These are phyloP conservation scores for Mortierella sp. DNA, from an alignment of 371 early-diverging fungal species.

Conservation along the genomic window DNA sequence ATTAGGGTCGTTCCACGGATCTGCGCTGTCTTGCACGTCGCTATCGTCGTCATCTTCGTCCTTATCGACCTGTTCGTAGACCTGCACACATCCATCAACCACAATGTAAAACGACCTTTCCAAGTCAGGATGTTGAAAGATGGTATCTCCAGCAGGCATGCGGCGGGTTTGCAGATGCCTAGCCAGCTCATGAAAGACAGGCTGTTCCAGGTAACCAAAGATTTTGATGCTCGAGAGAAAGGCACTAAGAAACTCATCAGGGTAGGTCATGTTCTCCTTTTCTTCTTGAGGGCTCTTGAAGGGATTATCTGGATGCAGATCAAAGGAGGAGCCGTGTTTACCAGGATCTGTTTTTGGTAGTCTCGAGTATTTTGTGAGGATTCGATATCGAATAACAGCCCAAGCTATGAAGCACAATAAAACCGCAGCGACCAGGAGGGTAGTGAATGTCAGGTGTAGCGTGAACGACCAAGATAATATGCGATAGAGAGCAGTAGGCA, in stretches of 20 bases:
- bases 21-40: conserved; percentile 31
- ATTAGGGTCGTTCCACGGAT: conserved; percentile 53
- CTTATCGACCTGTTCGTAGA: conserved; percentile 72
- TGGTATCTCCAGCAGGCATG: conserved; percentile 87
- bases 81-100: conserved; percentile 93
- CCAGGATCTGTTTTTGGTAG: conserved; percentile 62
- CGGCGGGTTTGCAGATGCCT: conserved; percentile 89
- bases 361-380: conserved; percentile 86
- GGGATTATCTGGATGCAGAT: conserved; percentile 83
- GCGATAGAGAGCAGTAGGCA: conserved; percentile 69
- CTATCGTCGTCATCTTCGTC: conserved; percentile 49
- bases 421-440: conserved; percentile 62
- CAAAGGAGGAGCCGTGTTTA: conserved; percentile 74
- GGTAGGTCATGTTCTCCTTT: conserved; percentile 64
- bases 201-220: conserved; percentile 97
- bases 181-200: conserved; percentile 95
- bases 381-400: conserved; percentile 76
- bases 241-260: conserved; percentile 87
- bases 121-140: conserved; percentile 82
- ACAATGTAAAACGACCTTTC: conserved; percentile 92
- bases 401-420: conserved; percentile 61
- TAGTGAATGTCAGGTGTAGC: conserved; percentile 73
- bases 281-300: conserved; percentile 69
- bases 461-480: conserved; percentile 79
- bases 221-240: conserved; percentile 93